Conservation (phyloP, 139 green algal species). For the Edaphochlamys debaryana region DNA sequence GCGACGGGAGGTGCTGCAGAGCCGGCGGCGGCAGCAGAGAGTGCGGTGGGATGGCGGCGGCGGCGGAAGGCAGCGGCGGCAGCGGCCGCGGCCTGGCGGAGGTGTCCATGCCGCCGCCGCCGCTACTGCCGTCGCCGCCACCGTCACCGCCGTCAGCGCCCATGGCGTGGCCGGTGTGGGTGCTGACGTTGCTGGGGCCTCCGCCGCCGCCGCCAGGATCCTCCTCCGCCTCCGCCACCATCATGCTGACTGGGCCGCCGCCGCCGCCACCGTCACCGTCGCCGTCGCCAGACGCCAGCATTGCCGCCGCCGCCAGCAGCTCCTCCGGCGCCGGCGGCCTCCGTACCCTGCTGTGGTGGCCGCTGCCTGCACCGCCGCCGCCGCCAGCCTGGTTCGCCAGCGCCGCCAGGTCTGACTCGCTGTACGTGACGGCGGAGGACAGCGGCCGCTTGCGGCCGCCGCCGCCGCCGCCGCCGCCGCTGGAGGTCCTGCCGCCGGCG, state of each 20-base stretch:
- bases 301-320: background rate
- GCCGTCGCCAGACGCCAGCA: background rate
- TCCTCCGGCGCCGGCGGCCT: too few species aligned
- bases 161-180: too few species aligned
- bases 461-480: background rate
- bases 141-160: background rate
- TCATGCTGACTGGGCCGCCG: too few species aligned
- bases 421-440: constrained; percentile 7
- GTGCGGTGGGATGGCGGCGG: too few species aligned
- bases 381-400: background rate
- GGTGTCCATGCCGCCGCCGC: background rate
- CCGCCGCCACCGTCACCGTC: background rate
- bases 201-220: too few species aligned
- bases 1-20: background rate
- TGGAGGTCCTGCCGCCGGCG: too few species aligned
- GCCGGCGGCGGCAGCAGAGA: too few species aligned
- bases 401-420: background rate
- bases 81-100: background rate
- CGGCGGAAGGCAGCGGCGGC: too few species aligned
- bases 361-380: too few species aligned
- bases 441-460: constrained; percentile 8
- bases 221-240: background rate
- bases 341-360: background rate
- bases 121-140: background rate
- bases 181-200: background rate